Percentiles rank a stretch among this genome's conserved stretches.
phyloP scores from a whole-genome alignment of 768 basidiomycete genomes.

The Phanerochaete sordida region DNA sequence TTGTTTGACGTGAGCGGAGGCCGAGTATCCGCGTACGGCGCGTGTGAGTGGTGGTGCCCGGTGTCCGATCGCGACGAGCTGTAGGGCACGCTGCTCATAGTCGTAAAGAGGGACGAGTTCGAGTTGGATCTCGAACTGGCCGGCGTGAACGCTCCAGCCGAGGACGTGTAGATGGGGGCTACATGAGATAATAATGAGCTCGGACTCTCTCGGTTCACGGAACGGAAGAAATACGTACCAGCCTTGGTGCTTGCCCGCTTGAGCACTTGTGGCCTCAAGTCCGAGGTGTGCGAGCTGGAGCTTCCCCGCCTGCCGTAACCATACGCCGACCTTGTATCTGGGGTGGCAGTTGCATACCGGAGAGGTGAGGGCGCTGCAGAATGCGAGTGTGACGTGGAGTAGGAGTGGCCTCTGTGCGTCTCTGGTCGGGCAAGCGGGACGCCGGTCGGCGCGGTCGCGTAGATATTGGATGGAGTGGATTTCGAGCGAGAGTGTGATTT shows the following conservation, averaged over 20 bases:
- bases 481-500: slow-evolving; percentile 43
- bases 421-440: slow-evolving; percentile 23
- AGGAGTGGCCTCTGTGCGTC: slow-evolving; percentile 37
- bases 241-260: slow-evolving; percentile 37
- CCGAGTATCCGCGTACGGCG: slow-evolving; percentile 33
- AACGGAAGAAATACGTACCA: slow-evolving; percentile 12
- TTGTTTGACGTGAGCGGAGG: slow-evolving; percentile 46
- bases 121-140: slow-evolving; percentile 51
- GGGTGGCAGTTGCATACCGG: slow-evolving; percentile 24
- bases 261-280: slow-evolving; percentile 34
- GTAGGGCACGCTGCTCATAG: slow-evolving; percentile 27
- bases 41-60: slow-evolving; percentile 31
- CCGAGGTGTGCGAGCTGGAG: slow-evolving; percentile 20
- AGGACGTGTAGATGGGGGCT: slow-evolving; percentile 20
- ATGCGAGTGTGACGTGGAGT: slow-evolving; percentile 29
- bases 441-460: slow-evolving; percentile 16
- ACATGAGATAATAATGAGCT: slow-evolving; percentile 11
- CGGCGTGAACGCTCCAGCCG: slow-evolving; percentile 27
- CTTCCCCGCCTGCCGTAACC: slow-evolving; percentile 31
- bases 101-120: slow-evolving; percentile 43
- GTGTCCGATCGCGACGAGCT: slow-evolving; percentile 31
- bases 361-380: slow-evolving; percentile 36
- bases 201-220: slow-evolving; percentile 10
- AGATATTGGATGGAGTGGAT: slow-evolving; percentile 29
- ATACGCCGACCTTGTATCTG: slow-evolving; percentile 20